A percentile compares a stretch with the other conserved stretches of the same genome.
Conservation (phyloP, 768 basidiomycete species). For the Lactarius psammicola region DNA sequence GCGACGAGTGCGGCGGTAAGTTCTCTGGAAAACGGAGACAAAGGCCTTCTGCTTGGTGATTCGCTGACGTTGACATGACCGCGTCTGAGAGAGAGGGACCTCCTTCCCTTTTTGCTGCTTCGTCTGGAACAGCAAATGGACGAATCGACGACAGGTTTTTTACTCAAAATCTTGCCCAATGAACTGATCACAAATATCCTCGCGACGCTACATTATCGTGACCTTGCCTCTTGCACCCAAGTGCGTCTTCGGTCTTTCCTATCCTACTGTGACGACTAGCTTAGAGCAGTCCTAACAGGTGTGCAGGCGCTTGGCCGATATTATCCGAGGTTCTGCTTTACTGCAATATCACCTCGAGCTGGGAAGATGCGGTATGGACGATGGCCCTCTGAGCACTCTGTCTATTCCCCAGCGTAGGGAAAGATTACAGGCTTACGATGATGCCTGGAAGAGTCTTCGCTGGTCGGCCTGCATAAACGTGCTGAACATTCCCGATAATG, state of each 20-base stretch:
- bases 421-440: background rate
- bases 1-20: slow-evolving; percentile 52
- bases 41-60: slow-evolving; percentile 51
- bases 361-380: slow-evolving; percentile 6
- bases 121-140: background rate
- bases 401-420: slow-evolving; percentile 14
- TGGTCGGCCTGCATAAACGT: slow-evolving; percentile 12
- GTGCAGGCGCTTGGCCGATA: slow-evolving; percentile 4
- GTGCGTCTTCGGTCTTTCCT: background rate
- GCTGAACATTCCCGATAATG: background rate
- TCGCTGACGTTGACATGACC: background rate
- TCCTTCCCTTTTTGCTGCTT: background rate
- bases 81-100: background rate
- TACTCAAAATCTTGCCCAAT: background rate
- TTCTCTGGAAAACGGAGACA: slow-evolving; percentile 72
- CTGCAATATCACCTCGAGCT: slow-evolving; percentile 17
- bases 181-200: slow-evolving; percentile 13
- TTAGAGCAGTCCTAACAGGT: background rate
- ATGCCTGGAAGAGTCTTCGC: slow-evolving; percentile 8
- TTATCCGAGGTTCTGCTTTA: slow-evolving; percentile 5
- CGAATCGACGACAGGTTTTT: background rate
- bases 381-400: slow-evolving; percentile 3
- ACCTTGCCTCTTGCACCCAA: slow-evolving; percentile 9
- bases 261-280: background rate
- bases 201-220: slow-evolving; percentile 4